These are phyloP conservation scores for Lachnellula suecica DNA, from an alignment of 2,329 filamentous ascomycete genomes.

Conservation along the genomic window DNA sequence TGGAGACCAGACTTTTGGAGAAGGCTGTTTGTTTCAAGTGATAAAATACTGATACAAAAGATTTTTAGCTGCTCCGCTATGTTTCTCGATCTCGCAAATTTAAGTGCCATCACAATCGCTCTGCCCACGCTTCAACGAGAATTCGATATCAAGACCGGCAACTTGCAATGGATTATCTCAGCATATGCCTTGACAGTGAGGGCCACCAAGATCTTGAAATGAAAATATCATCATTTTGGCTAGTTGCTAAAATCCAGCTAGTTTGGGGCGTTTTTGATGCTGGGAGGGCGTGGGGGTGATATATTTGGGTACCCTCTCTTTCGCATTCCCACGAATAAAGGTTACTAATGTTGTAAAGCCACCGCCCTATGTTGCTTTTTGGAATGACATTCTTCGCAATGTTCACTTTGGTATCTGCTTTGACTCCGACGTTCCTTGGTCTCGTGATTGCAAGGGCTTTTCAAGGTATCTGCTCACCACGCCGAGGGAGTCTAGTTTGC, in stretches of 20 bases:
- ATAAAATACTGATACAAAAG: not conserved
- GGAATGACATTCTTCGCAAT: constrained; percentile 6
- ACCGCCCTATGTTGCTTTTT: constrained; percentile 4
- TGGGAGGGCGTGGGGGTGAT: constrained; percentile 3
- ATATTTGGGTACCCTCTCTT: constrained; percentile 1
- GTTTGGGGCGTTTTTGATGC: constrained; percentile 6
- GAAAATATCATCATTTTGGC: too few species aligned
- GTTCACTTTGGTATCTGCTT: constrained; percentile 5
- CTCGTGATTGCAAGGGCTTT: constrained; percentile 5
- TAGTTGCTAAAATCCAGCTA: not conserved
- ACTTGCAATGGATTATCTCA: constrained; percentile 8
- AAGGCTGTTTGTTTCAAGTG: not conserved
- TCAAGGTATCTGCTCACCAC: not conserved
- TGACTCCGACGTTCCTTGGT: constrained; percentile 3
- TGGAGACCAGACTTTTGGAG: not conserved
- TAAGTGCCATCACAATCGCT: constrained; percentile 1
- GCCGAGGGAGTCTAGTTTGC: not conserved
- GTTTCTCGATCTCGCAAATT: constrained; percentile 2
- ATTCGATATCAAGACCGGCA: not conserved
- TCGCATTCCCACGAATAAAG: too few species aligned
- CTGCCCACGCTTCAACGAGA: constrained; percentile 5
- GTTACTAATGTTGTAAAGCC: not conserved
- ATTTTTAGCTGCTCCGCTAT: not conserved
- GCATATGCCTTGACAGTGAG: constrained; percentile 7
- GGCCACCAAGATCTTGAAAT: too few species aligned